Conservation (phyloP, 306 rosid genomes). For the Cicer bijugum region DNA sequence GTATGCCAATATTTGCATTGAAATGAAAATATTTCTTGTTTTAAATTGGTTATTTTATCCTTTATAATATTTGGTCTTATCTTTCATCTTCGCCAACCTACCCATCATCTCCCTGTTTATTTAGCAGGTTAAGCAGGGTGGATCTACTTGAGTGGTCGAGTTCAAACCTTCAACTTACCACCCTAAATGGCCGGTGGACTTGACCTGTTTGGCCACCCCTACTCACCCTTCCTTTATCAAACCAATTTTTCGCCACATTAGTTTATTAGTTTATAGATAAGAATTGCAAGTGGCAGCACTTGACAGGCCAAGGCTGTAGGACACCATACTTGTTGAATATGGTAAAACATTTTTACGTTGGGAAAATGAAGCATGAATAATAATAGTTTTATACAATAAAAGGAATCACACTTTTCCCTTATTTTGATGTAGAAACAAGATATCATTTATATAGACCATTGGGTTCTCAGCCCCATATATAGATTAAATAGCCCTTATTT, state of each 20-base stretch:
- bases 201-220: too few species aligned
- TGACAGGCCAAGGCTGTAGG: background rate
- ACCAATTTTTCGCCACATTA: slow-evolving; percentile 15
- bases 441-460: slow-evolving; percentile 4
- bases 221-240: background rate
- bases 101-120: too few species aligned
- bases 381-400: slow-evolving; percentile 9
- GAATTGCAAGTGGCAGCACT: slow-evolving; percentile 23
- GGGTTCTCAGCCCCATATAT: background rate
- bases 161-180: too few species aligned
- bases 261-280: background rate
- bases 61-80: background rate
- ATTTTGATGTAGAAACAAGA: background rate
- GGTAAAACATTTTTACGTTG: background rate
- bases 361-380: background rate
- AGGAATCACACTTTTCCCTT: background rate
- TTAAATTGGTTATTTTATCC: slow-evolving; percentile 19
- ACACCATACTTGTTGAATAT: slow-evolving; percentile 14
- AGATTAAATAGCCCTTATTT: background rate
- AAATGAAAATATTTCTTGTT: slow-evolving; percentile 31
- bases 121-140: too few species aligned
- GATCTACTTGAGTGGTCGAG: too few species aligned
- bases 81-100: background rate
- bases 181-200: too few species aligned
- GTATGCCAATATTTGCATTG: slow-evolving; percentile 24